Conservation (phyloP, 2,329 filamentous ascomycete genomes). For the Aspergillus sp. region DNA sequence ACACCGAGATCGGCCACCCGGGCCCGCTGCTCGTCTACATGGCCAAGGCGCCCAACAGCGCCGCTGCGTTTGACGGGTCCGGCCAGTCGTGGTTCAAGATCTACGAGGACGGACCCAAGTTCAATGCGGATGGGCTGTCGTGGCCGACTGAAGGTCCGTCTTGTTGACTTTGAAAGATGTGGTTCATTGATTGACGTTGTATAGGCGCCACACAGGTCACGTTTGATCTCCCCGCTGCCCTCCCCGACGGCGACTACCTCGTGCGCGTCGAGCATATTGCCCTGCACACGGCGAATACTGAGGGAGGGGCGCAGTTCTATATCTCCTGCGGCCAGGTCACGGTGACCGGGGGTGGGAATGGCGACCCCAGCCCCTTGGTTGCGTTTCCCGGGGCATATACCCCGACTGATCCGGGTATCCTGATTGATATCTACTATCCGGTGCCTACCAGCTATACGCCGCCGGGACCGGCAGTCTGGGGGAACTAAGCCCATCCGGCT, state of each 20-base stretch:
- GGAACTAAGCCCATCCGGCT: too few relatives aligned
- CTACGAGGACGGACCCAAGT: slow-evolving; percentile 10
- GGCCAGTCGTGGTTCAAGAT: slow-evolving; percentile 23
- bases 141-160: slow-evolving; percentile 12
- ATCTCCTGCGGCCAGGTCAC: slow-evolving; percentile 45
- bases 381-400: slow-evolving; percentile 17
- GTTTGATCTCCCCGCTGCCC: slow-evolving; percentile 44
- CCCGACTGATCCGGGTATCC: slow-evolving; percentile 11
- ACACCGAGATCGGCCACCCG: slow-evolving; percentile 18
- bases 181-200: too few relatives aligned
- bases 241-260: slow-evolving; percentile 49
- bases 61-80: slow-evolving; percentile 16
- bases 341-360: slow-evolving; percentile 44
- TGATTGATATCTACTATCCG: slow-evolving; percentile 13
- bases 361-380: slow-evolving; percentile 9
- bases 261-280: slow-evolving; percentile 51
- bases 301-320: slow-evolving; percentile 49
- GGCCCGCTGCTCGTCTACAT: slow-evolving; percentile 25
- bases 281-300: slow-evolving; percentile 41
- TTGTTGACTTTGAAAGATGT: too few relatives aligned
- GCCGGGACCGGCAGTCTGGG: not conserved
- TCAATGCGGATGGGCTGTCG: slow-evolving; percentile 10
- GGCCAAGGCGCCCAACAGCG: slow-evolving; percentile 20
- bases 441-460: not conserved
- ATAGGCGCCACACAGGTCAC: not conserved